These are phyloP conservation scores for Glonium stellatum DNA, from an alignment of 495 filamentous ascomycete species.

Conservation along the genomic window DNA sequence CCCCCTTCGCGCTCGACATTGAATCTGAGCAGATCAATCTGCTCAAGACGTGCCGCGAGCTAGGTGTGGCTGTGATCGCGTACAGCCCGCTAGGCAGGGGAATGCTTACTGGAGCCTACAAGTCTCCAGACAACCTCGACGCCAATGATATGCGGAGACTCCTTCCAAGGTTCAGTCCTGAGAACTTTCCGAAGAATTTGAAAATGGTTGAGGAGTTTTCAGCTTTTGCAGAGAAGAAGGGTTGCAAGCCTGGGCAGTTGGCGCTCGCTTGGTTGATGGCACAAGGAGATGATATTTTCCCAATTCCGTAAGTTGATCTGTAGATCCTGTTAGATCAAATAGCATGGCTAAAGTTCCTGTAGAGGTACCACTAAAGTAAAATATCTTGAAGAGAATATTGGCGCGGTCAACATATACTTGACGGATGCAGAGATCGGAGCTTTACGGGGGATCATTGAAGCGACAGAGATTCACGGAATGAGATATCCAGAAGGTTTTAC, in stretches of 20 bases:
- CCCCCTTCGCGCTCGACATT: constrained; percentile 51
- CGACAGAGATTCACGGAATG: constrained; percentile 26
- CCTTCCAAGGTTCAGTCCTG: constrained; percentile 41
- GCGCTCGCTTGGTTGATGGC: constrained; percentile 51
- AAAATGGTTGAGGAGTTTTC: constrained; percentile 44
- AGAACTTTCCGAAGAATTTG: constrained; percentile 52
- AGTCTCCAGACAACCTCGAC: constrained; percentile 42
- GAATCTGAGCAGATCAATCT: constrained; percentile 44
- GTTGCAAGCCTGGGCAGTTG: constrained; percentile 43
- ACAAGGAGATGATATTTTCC: constrained; percentile 47
- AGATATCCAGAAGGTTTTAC: constrained; percentile 32
- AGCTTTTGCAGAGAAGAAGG: constrained; percentile 44
- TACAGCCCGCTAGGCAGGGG: constrained; percentile 59
- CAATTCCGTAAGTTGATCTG: constrained; percentile 25
- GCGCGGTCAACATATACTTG: constrained; percentile 28
- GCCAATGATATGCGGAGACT: constrained; percentile 37
- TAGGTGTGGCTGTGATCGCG: constrained; percentile 55
- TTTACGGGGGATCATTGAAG: constrained; percentile 32
- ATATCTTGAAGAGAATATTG: constrained; percentile 35
- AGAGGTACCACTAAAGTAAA: constrained; percentile 39
- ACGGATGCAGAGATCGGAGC: constrained; percentile 32
- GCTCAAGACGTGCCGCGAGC: constrained; percentile 50
- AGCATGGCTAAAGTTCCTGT: constrained; percentile 18
- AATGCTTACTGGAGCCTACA: constrained; percentile 47
- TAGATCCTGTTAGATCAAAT: background rate